Base-by-base conservation (phyloP, 2,329 filamentous ascomycete genomes). In the Drechslerella dactyloides region DNA sequence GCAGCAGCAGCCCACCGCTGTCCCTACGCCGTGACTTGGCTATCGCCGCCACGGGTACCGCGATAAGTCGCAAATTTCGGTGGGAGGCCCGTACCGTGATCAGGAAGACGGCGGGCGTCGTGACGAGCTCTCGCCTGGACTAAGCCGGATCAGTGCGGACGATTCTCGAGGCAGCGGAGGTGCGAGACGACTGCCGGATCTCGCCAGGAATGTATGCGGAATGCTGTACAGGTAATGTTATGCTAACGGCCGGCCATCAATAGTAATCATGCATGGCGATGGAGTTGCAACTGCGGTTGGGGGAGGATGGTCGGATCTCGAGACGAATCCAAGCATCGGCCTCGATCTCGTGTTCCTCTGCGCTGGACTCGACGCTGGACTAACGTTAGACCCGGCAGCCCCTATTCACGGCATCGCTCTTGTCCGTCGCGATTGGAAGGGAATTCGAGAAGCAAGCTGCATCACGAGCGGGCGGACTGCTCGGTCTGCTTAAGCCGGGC, bases 361-460 rank as follows among this genome's bases (percentile, higher is more conserved):
- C 35, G 55, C 24, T 21, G 44, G 7, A 46, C 56, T n/a, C n/a
- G 11, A 27, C 5, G 10, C 17, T 8, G 7, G 17, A 53, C 2
- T 2, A 33, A 53, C 15, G 50, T 23, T 23, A 40, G 58, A 35
- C 58, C 54, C 42, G 23, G 19, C 57, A 56, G 46, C 68, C 66
- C 68, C 60, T 72, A 72, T 72, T 72, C 44, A 52, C 56, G 50
- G 30, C 68, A 52, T 65, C 54, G 40, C 60, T 65, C 60, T 72
- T 11, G 44, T 48, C 40, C 17, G 19, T 48, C 19, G 19, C 11
- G 15, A 48, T 48, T 48, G 44, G 44, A 21, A 48, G 44, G 19
- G 44, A 48, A 19, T 19, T 21, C 17, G 44, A 48, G 44, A 48
- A 21, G 19, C 4, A 48, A 15, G 44, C 13, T 15, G 40, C 40